Percentiles rank a stretch among this genome's conserved stretches.
phyloP scores from a whole-genome alignment of 257 asterid species.

The Solanum corneliomulleri region DNA sequence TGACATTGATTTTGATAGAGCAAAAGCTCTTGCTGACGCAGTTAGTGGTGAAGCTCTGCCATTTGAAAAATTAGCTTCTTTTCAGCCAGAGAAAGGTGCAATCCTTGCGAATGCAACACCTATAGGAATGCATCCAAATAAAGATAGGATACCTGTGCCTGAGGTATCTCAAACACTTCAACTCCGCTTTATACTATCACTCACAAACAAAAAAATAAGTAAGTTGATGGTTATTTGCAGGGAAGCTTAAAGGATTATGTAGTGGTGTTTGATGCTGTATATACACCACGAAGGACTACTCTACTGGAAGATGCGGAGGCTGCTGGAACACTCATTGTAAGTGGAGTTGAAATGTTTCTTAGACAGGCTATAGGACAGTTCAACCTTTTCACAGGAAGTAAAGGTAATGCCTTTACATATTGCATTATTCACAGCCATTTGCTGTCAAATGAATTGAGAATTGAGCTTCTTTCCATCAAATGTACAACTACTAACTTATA shows the following conservation, averaged over 20 bases:
- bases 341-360: constrained; percentile 70
- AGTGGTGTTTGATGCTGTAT: constrained; percentile 58
- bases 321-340: constrained; percentile 47
- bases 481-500: background rate
- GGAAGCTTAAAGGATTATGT: constrained; percentile 26
- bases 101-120: constrained; percentile 70
- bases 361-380: constrained; percentile 54
- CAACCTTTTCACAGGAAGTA: constrained; percentile 42
- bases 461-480: too few relatives aligned
- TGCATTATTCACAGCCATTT: background rate
- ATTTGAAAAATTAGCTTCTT: constrained; percentile 23
- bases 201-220: background rate
- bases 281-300: constrained; percentile 46
- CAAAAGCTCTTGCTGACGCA: constrained; percentile 47
- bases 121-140: constrained; percentile 59
- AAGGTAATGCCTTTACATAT: constrained; percentile 16
- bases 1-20: constrained; percentile 53
- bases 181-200: background rate
- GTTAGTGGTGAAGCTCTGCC: constrained; percentile 42
- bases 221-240: background rate
- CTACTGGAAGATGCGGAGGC: constrained; percentile 49
- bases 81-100: constrained; percentile 48
- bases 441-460: background rate
- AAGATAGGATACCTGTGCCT: constrained; percentile 36
- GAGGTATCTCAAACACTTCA: constrained; percentile 13